Evolutionary conservation across 2,329 filamentous ascomycete species (phyloP).

Genomic region (Paraphaeosphaeria minitans): DNA sequence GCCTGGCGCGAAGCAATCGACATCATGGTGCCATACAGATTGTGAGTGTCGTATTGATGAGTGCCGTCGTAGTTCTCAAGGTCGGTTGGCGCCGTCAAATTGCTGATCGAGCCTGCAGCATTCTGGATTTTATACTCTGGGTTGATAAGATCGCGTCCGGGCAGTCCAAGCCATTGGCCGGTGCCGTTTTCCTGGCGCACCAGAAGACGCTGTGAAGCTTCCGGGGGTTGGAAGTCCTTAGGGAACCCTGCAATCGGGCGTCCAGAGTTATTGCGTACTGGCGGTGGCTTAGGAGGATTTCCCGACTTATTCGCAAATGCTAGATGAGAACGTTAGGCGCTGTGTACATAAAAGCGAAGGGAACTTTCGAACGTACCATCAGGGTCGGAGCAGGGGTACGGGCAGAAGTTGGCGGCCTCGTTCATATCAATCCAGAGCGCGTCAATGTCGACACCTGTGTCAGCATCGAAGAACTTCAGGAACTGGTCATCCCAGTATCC

Average conservation of each 20-base stretch:
- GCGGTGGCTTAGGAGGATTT: slow-evolving; percentile 67
- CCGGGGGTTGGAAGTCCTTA: slow-evolving; percentile 65
- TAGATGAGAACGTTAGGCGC: neutral
- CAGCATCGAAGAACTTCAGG: slow-evolving; percentile 65
- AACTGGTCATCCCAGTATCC: slow-evolving; percentile 75
- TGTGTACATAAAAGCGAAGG: neutral
- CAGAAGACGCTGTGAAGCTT: slow-evolving; percentile 21
- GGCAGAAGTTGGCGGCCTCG: slow-evolving; percentile 43
- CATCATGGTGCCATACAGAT: slow-evolving; percentile 79
- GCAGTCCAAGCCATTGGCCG: slow-evolving; percentile 58
- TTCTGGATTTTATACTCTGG: slow-evolving; percentile 71
- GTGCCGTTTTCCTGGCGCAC: slow-evolving; percentile 40
- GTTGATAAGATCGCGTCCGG: slow-evolving; percentile 67
- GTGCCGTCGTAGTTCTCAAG: slow-evolving; percentile 70
- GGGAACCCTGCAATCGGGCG: slow-evolving; percentile 72
- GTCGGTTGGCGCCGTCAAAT: slow-evolving; percentile 65
- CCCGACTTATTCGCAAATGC: slow-evolving; percentile 49
- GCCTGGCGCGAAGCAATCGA: slow-evolving; percentile 67
- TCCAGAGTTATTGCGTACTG: slow-evolving; percentile 65
- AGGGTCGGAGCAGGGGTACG: slow-evolving; percentile 55
- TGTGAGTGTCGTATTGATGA: slow-evolving; percentile 75
- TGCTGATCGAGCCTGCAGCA: slow-evolving; percentile 47
- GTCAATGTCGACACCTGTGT: slow-evolving; percentile 74
- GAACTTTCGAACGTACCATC: slow-evolving; percentile 27
- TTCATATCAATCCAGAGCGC: slow-evolving; percentile 64